A percentile compares a stretch with the other conserved stretches of the same genome.
Evolutionary conservation across 163 green algal genomes (phyloP).

Genomic region (Scenedesmus sp.): DNA sequence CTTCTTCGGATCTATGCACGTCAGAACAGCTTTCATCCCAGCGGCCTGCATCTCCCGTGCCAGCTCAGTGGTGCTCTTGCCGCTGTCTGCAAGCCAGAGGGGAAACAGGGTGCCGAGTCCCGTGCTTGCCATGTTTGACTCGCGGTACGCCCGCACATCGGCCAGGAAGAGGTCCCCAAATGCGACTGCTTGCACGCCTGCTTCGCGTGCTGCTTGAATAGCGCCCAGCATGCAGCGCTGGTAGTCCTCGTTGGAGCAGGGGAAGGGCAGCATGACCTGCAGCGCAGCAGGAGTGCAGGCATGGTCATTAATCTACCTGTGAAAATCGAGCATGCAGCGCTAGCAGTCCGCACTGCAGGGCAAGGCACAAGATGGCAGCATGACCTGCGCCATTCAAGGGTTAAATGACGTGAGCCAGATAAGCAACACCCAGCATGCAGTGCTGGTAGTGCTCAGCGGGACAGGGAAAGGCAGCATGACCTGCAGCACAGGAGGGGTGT

Average conservation of each 20-base stretch:
- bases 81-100: neutral
- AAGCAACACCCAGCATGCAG: neutral
- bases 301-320: neutral
- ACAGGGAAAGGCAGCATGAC: neutral
- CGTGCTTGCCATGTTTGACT: constrained; percentile 19
- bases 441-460: neutral
- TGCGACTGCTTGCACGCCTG: constrained; percentile 24
- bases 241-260: constrained; percentile 51
- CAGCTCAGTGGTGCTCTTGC: constrained; percentile 36
- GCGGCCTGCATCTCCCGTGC: constrained; percentile 20
- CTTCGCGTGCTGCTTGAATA: constrained; percentile 33
- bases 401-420: neutral
- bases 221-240: constrained; percentile 28
- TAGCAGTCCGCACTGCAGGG: constrained; percentile 46
- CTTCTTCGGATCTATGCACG: constrained; percentile 41
- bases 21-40: constrained; percentile 40
- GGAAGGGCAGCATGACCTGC: constrained; percentile 41
- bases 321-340: neutral
- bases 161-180: constrained; percentile 54
- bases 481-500: neutral
- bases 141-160: constrained; percentile 48
- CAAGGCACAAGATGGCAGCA: constrained; percentile 46
- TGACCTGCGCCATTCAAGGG: constrained; percentile 8
- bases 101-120: constrained; percentile 40
- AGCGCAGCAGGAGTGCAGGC: neutral